A percentile compares a stretch with the other conserved stretches of the same genome.
These are phyloP conservation scores for Acer negundo DNA, from an alignment of 345 rosid species.

Conservation along the genomic window DNA sequence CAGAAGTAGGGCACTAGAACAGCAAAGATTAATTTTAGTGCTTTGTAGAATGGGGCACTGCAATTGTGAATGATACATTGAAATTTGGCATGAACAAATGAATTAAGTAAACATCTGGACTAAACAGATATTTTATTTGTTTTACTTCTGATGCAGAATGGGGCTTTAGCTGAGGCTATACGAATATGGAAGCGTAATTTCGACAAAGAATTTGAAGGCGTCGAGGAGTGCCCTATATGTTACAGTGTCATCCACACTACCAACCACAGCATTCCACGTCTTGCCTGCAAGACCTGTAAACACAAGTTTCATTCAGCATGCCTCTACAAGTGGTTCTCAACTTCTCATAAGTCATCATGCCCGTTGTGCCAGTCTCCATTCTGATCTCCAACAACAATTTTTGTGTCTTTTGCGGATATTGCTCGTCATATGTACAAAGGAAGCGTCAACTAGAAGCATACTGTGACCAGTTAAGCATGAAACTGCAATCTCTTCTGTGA, in stretches of 20 bases:
- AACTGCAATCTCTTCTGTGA: not conserved
- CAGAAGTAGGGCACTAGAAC: not conserved
- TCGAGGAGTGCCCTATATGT: slow-evolving; percentile 98
- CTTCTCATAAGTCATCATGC: slow-evolving; percentile 86
- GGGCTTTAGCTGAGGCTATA: slow-evolving; percentile 94
- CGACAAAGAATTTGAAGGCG: slow-evolving; percentile 96
- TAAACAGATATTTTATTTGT: slow-evolving; percentile 6
- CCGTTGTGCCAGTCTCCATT: slow-evolving; percentile 97
- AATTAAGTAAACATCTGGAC: not conserved
- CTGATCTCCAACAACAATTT: slow-evolving; percentile 30
- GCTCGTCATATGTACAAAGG: not conserved
- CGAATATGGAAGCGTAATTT: slow-evolving; percentile 87
- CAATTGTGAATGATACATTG: not conserved
- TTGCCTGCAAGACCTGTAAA: slow-evolving; percentile 92
- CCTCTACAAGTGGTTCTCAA: slow-evolving; percentile 93
- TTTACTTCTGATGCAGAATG: slow-evolving; percentile 61
- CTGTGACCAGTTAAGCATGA: not conserved
- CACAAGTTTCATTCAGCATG: slow-evolving; percentile 94
- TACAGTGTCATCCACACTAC: slow-evolving; percentile 93
- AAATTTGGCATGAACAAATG: not conserved
- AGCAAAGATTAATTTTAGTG: not conserved
- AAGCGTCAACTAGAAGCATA: not conserved
- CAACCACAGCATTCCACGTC: slow-evolving; percentile 91
- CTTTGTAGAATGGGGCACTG: not conserved
- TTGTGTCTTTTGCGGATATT: slow-evolving; percentile 1